Evolutionary conservation across 352 stramenopile genomes (phyloP).

Genomic region (Pythium brachiatum): DNA sequence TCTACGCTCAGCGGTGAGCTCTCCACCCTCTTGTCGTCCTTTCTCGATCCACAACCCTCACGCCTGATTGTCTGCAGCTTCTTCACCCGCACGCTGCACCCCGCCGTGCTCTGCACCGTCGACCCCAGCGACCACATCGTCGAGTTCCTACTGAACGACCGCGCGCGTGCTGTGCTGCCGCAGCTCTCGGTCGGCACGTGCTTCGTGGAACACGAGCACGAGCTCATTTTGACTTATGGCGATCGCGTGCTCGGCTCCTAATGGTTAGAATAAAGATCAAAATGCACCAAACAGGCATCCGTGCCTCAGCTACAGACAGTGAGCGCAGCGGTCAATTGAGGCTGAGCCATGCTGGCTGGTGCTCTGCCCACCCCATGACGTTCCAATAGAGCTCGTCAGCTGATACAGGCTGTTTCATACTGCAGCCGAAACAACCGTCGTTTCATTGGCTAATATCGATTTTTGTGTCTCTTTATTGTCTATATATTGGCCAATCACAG

Average conservation of each 20-base stretch:
- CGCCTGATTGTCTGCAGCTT: slow-evolving; percentile 27
- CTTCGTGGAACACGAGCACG: slow-evolving; percentile 63
- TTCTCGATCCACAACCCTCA: too few relatives aligned
- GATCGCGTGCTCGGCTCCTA: slow-evolving; percentile 49
- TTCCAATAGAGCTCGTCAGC: too few relatives aligned
- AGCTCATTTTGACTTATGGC: slow-evolving; percentile 72
- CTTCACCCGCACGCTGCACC: slow-evolving; percentile 60
- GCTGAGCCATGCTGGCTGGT: too few relatives aligned
- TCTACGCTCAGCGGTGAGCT: slow-evolving; percentile 64
- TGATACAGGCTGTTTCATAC: too few relatives aligned
- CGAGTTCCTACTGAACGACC: slow-evolving; percentile 66
- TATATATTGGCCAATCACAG: slow-evolving; percentile 8
- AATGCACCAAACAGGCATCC: too few relatives aligned
- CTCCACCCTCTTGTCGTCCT: too few relatives aligned
- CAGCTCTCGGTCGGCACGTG: slow-evolving; percentile 59
- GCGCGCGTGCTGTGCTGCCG: slow-evolving; percentile 50
- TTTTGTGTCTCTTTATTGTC: too few relatives aligned
- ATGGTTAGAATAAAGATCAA: not conserved
- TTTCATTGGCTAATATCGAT: slow-evolving; percentile 24
- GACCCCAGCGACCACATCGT: slow-evolving; percentile 36
- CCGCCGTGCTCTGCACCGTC: slow-evolving; percentile 60
- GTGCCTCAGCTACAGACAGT: not conserved
- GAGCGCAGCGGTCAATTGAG: too few relatives aligned
- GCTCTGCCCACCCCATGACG: too few relatives aligned
- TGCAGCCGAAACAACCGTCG: not conserved